These are phyloP conservation scores for Thalassiosira oceanica DNA, from an alignment of 352 stramenopile genomes.

Conservation along the genomic window DNA sequence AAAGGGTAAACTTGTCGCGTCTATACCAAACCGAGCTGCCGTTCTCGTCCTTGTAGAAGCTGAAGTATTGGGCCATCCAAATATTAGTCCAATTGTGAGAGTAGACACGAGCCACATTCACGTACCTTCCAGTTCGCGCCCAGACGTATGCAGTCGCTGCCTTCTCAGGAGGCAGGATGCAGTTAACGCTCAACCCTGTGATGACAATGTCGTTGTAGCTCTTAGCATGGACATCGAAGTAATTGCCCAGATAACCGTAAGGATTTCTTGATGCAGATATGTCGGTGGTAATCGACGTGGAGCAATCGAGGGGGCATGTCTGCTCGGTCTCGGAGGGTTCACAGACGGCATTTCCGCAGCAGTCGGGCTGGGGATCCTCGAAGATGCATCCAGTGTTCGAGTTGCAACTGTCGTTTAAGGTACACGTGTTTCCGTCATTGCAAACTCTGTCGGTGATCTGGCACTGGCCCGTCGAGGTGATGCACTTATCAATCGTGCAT, in stretches of 20 bases:
- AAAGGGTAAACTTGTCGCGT: not conserved
- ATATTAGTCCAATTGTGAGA: no score
- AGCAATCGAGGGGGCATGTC: constrained; percentile 1
- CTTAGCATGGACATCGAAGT: constrained; percentile 1
- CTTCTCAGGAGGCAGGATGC: not conserved
- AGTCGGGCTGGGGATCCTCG: not conserved
- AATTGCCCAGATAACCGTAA: not conserved
- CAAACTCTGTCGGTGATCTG: not conserved
- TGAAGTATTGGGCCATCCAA: no score
- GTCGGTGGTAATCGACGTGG: not conserved
- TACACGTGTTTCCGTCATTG: constrained; percentile 10
- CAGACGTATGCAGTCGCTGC: no score
- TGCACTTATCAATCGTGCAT: constrained; percentile 8
- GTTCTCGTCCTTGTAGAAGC: not conserved
- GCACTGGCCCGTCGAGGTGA: not conserved
- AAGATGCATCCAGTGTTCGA: constrained; percentile 1
- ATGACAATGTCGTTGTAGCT: constrained; percentile 6
- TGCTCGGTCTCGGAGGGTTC: not conserved
- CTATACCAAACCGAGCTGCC: not conserved
- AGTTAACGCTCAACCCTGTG: not conserved
- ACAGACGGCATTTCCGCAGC: constrained; percentile 9
- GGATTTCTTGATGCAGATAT: not conserved
- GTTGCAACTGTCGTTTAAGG: constrained; percentile 4
- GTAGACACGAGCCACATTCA: constrained; percentile 1
- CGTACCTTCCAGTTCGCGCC: no score